These are phyloP conservation scores for Aotearoamyces nothofagi DNA, from an alignment of 2,329 filamentous ascomycete genomes.

Conservation along the genomic window DNA sequence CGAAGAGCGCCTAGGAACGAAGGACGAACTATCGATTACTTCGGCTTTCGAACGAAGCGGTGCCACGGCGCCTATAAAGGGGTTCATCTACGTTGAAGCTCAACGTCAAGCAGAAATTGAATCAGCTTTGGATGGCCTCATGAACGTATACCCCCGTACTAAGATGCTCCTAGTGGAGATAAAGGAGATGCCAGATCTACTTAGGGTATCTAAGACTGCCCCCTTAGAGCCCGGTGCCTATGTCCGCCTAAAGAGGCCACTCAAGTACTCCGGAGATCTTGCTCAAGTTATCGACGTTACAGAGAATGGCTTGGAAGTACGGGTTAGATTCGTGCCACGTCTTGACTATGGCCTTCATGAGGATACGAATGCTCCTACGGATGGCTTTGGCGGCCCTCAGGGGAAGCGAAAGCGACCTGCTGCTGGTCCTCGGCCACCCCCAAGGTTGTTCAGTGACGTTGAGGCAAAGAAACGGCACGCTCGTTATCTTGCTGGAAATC, in stretches of 20 bases:
- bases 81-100: conserved; percentile 91
- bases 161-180: conserved; percentile 84
- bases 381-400: conserved; percentile 26
- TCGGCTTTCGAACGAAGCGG: conserved; percentile 83
- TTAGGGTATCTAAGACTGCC: conserved; percentile 77
- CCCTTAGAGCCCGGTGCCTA: conserved; percentile 77
- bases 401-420: conserved; percentile 68
- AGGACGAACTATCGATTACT: conserved; percentile 71
- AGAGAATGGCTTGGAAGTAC: conserved; percentile 79
- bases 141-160: conserved; percentile 77
- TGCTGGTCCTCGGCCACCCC: conserved; percentile 59
- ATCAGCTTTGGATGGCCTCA: conserved; percentile 65
- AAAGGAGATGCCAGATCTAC: conserved; percentile 94
- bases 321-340: conserved; percentile 75
- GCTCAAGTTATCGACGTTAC: conserved; percentile 88
- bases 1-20: conserved; percentile 62
- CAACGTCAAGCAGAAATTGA: conserved; percentile 75
- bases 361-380: conserved; percentile 37
- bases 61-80: conserved; percentile 68
- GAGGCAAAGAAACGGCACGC: conserved; percentile 84
- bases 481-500: conserved; percentile 33
- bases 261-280: conserved; percentile 76
- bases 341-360: conserved; percentile 85
- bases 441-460: conserved; percentile 80
- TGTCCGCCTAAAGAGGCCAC: conserved; percentile 69